A percentile compares a stretch with the other conserved stretches of the same genome.
phyloP scores from a whole-genome alignment of 768 basidiomycete genomes.

The Pleurotus cornucopiae region DNA sequence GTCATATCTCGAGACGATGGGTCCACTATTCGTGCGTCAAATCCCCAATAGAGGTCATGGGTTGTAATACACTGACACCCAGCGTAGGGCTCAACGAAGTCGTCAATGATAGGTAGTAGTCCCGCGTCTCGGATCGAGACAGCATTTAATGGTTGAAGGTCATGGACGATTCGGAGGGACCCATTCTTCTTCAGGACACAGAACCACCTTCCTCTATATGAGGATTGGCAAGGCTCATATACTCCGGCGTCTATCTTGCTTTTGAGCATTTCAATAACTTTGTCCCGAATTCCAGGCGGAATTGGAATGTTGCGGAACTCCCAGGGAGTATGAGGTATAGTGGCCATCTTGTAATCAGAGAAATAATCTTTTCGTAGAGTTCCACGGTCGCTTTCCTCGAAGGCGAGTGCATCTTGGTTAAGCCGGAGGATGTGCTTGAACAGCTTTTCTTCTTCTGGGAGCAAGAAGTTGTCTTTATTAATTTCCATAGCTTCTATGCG shows the following conservation, averaged over 20 bases:
- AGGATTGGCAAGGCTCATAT: conserved; percentile 17
- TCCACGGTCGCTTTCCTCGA: conserved; percentile 21
- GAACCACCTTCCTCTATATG: conserved; percentile 19
- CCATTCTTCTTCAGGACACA: conserved; percentile 19
- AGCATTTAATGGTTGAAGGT: conserved; percentile 17
- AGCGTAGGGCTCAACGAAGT: conserved; percentile 16
- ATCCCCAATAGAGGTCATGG: conserved; percentile 15
- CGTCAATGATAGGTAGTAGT: conserved; percentile 16
- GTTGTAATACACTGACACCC: conserved; percentile 13
- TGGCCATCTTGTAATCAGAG: conserved; percentile 13
- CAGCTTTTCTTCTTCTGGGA: conserved; percentile 30
- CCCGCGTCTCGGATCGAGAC: conserved; percentile 16
- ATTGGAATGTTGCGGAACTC: conserved; percentile 17
- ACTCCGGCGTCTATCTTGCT: conserved; percentile 17
- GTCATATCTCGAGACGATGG: conserved; percentile 16
- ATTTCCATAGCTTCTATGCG: conserved; percentile 19
- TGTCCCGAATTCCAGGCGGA: conserved; percentile 22
- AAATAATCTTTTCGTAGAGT: conserved; percentile 16
- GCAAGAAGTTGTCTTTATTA: conserved; percentile 26
- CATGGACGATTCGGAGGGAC: conserved; percentile 21
- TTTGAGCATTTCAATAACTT: conserved; percentile 15
- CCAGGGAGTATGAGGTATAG: conserved; percentile 15
- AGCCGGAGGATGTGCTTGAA: conserved; percentile 23
- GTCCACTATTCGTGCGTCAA: conserved; percentile 13
- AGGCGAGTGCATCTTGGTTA: conserved; percentile 31